Conservation (phyloP, 805 yeast species). For the Yamadazyma philogaea region DNA sequence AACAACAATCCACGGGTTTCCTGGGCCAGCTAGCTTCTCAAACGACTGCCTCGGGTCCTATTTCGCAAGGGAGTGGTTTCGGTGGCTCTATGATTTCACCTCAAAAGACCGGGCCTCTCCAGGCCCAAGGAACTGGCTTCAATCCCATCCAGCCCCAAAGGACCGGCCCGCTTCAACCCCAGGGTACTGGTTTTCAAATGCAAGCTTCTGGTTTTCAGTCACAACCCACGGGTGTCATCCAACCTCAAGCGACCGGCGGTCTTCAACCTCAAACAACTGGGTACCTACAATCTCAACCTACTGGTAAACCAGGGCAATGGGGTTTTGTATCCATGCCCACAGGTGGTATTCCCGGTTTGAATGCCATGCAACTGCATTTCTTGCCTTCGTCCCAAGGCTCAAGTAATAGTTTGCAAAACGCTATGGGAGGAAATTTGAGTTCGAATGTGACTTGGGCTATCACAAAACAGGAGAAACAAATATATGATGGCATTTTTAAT, state of each 20-base stretch:
- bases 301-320: conserved; percentile 79
- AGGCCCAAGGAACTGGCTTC: conserved; percentile 6
- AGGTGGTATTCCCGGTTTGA: conserved; percentile 69
- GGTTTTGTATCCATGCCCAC: conserved; percentile 69
- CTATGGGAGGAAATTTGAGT: conserved; percentile 42
- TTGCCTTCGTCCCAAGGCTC: conserved; percentile 49
- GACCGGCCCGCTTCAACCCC: conserved; percentile 18
- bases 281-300: conserved; percentile 48
- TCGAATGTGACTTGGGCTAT: conserved; percentile 76
- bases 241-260: conserved; percentile 25
- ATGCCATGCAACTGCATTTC: conserved; percentile 63
- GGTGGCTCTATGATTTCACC: conserved; percentile 15
- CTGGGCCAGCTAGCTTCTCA: conserved; percentile 15
- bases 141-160: conserved; percentile 12
- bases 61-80: conserved; percentile 25
- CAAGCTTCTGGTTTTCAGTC: conserved; percentile 26
- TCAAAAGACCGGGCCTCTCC: conserved; percentile 18
- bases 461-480: conserved; percentile 79
- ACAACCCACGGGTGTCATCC: conserved; percentile 22
- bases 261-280: conserved; percentile 34
- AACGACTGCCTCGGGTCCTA: conserved; percentile 11
- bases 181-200: conserved; percentile 12
- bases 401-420: conserved; percentile 37
- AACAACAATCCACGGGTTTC: conserved; percentile 25
- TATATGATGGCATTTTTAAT: conserved; percentile 81